A percentile compares a stretch with the other conserved stretches of the same genome.
phyloP scores from a whole-genome alignment of 805 yeast genomes.

The Lachancea thermotolerans region DNA sequence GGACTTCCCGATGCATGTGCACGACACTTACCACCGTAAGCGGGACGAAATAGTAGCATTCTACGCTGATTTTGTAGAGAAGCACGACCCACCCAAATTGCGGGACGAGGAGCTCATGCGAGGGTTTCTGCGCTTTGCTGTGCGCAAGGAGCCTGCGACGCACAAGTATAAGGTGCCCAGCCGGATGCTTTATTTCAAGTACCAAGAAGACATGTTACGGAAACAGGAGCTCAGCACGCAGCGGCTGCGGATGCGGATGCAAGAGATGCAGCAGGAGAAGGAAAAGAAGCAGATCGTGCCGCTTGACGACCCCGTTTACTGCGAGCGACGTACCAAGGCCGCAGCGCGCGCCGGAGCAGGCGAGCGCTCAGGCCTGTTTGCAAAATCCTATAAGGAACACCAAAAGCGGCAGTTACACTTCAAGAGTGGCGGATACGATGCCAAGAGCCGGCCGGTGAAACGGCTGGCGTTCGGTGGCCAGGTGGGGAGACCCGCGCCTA shows the following conservation, averaged over 20 bases:
- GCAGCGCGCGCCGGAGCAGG: not conserved
- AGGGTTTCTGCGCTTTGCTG: conserved; percentile 9
- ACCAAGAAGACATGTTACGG: conserved; percentile 27
- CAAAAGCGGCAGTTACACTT: conserved; percentile 18
- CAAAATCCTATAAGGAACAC: conserved; percentile 17
- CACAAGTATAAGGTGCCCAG: conserved; percentile 32
- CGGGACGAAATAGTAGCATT: conserved; percentile 18
- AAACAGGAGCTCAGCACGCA: conserved; percentile 33
- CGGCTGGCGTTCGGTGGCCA: conserved; percentile 31
- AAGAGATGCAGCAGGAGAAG: conserved; percentile 26
- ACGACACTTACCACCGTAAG: conserved; percentile 26
- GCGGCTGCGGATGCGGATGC: conserved; percentile 29
- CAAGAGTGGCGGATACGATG: conserved; percentile 13
- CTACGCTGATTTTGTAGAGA: conserved; percentile 14
- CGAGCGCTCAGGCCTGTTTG: conserved; percentile 14
- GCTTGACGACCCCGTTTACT: conserved; percentile 19
- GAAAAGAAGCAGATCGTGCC: conserved; percentile 27
- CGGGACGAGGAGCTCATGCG: conserved; percentile 14
- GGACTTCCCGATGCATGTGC: conserved; percentile 33
- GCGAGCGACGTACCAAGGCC: conserved; percentile 11
- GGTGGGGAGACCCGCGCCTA: conserved; percentile 16
- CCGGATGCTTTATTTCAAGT: conserved; percentile 31
- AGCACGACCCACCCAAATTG: conserved; percentile 10
- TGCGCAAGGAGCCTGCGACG: conserved; percentile 16
- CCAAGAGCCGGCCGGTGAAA: conserved; percentile 13